Evolutionary conservation across 306 rosid genomes (phyloP), one percentile per base, ranked within the genome.

Genomic region (Acacia melanoxylon): DNA sequence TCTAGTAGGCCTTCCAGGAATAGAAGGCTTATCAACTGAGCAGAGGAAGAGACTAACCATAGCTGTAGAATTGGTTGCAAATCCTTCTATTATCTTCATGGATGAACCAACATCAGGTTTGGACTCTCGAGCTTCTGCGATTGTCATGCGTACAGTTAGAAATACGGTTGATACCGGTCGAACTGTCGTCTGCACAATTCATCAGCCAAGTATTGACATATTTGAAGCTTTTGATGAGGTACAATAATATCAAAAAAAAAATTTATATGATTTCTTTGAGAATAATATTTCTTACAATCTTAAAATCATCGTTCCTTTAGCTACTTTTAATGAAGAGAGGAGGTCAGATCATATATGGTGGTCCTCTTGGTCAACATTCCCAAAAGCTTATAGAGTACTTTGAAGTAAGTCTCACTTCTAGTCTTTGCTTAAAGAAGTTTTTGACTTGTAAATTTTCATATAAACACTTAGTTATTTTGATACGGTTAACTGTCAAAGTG

Each of bases 11-110:
- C 80, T 84, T 79, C 86, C 90, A n/a, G 85, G 88, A 6, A 71
- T 75, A 31, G 67, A 42, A 24, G 88, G 90, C 62, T 72, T 87
- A 17, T 84, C 88, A 29, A 87, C 88, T 12, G 90, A 87, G 13
- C 90, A 87, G 25, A 84, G 86, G 54, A 87, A 87, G 82, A 81
- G 90, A 25, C 83, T 87, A 13, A 87, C 86, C 22, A 84, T 87
- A 8, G 90, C 88, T 6, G 90, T 87, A 58, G 90, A 87, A 72
- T 58, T 82, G 72, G 85, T 82, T 82, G 85, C 81, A 45, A 82
- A 82, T 46, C 85, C 81, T 41, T 82, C 85, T 10, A 69, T 82
- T 10, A 76, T 82, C 52, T 82, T 82, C 46, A 82, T 82, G 85
- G 85, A 82, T 76, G 85, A 82, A 46, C 85, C 81, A 10, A 82